Evolutionary conservation across 2,329 filamentous ascomycete species (phyloP).

Genomic region (Talaromyces marneffei): DNA sequence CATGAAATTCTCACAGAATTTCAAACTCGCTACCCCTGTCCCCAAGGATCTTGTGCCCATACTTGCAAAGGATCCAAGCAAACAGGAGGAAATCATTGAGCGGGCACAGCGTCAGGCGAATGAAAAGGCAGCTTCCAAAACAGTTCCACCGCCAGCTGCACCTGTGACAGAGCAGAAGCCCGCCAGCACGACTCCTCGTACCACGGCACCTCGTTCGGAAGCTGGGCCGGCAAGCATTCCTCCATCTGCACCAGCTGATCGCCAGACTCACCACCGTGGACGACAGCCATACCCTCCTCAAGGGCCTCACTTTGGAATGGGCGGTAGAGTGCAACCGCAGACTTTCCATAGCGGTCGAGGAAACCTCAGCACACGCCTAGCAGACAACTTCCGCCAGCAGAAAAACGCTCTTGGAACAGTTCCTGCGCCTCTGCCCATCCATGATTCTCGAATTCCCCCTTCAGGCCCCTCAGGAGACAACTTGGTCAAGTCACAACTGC

Average conservation of each 20-base stretch:
- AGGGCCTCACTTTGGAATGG: conserved; percentile 39
- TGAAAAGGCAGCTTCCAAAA: conserved; percentile 45
- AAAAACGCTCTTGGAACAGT: conserved; percentile 42
- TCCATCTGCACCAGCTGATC: conserved; percentile 39
- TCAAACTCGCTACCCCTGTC: conserved; percentile 90
- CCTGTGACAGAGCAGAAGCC: conserved; percentile 49
- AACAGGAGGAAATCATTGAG: conserved; percentile 87
- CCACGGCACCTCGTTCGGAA: conserved; percentile 40
- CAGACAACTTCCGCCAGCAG: conserved; percentile 49
- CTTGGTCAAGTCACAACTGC: conserved; percentile 43
- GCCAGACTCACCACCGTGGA: conserved; percentile 43
- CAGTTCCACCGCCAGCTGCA: conserved; percentile 32
- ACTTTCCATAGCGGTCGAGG: conserved; percentile 39
- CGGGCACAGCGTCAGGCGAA: conserved; percentile 75
- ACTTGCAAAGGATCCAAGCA: conserved; percentile 90
- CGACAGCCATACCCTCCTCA: conserved; percentile 41
- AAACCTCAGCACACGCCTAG: conserved; percentile 47
- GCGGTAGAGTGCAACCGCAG: conserved; percentile 40
- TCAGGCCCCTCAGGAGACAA: conserved; percentile 62
- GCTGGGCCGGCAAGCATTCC: conserved; percentile 42
- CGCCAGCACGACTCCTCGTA: conserved; percentile 35
- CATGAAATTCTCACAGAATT: conserved; percentile 88
- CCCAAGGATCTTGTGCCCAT: conserved; percentile 89
- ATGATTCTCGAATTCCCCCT: conserved; percentile 65
- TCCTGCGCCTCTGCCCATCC: conserved; percentile 51